These are phyloP conservation scores for Euphorbia pulcherrima DNA, from an alignment of 345 rosid species.

Conservation along the genomic window DNA sequence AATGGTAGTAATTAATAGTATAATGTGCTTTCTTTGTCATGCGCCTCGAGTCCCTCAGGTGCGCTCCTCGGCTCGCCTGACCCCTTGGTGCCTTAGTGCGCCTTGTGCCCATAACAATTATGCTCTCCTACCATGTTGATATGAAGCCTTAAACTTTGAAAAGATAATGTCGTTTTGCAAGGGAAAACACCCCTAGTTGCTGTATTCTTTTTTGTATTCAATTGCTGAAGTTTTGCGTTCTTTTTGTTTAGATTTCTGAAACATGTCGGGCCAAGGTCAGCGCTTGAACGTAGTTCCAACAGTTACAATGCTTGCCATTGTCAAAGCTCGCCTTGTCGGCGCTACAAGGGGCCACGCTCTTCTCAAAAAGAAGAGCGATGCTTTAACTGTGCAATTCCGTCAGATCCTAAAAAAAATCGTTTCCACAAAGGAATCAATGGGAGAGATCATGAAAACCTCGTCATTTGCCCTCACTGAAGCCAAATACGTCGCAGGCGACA, in stretches of 20 bases:
- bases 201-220: not conserved
- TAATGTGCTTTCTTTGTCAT: too few species aligned
- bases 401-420: conserved; percentile 79
- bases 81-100: too few species aligned
- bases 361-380: conserved; percentile 97
- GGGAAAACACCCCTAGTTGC: not conserved
- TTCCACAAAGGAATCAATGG: conserved; percentile 79
- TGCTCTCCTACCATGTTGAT: not conserved
- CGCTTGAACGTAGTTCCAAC: conserved; percentile 90
- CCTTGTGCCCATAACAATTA: too few species aligned
- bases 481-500: conserved; percentile 86
- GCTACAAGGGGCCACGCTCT: conserved; percentile 96
- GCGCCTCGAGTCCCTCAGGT: too few species aligned
- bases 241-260: conserved; percentile 26
- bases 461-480: conserved; percentile 79
- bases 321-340: conserved; percentile 82
- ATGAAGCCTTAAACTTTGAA: not conserved
- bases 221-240: not conserved
- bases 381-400: conserved; percentile 83
- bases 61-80: too few species aligned
- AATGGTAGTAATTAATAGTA: too few species aligned
- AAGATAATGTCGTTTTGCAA: not conserved
- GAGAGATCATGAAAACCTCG: conserved; percentile 79
- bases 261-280: conserved; percentile 73
- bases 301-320: conserved; percentile 67